phyloP scores from a whole-genome alignment of 1,284 basidiomycete genomes.

The Fomitopsis schrenkii region DNA sequence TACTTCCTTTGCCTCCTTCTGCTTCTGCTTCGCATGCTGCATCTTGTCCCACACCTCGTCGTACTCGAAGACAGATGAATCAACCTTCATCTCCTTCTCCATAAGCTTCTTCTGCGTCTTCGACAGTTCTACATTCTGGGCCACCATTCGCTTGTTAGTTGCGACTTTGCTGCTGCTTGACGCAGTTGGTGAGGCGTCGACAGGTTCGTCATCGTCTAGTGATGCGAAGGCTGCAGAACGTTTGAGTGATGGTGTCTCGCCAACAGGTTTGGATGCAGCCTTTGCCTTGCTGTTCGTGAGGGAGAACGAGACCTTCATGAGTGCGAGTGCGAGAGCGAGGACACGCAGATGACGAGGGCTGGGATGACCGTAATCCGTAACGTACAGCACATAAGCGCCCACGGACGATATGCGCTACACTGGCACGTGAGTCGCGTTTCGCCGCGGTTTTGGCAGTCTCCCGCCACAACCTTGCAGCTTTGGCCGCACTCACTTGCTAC shows the following conservation, averaged over 20 bases:
- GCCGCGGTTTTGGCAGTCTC: too few species aligned
- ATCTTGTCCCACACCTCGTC: conserved; percentile 96
- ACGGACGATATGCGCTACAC: too few species aligned
- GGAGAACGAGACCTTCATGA: conserved; percentile 81
- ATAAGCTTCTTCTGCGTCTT: conserved; percentile 60
- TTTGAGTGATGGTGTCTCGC: conserved; percentile 52
- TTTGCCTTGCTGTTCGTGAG: conserved; percentile 54
- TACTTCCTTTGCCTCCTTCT: conserved; percentile 71
- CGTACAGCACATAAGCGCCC: background rate
- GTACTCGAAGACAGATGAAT: conserved; percentile 89
- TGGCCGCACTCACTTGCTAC: too few species aligned
- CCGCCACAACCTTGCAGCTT: too few species aligned
- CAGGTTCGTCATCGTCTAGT: conserved; percentile 57
- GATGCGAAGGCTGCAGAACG: conserved; percentile 58
- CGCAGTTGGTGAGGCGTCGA: conserved; percentile 44
- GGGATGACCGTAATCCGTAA: background rate
- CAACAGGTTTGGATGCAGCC: conserved; percentile 34
- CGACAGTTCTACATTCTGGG: conserved; percentile 55
- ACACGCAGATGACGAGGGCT: background rate
- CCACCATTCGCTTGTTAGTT: conserved; percentile 50
- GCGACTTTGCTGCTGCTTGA: conserved; percentile 34
- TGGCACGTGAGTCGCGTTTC: background rate
- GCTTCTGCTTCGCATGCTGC: conserved; percentile 78
- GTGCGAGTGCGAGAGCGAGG: conserved; percentile 2
- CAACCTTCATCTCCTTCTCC: conserved; percentile 76